Evolutionary conservation across 2,329 filamentous ascomycete species (phyloP), one percentile per base, ranked within the genome.

Genomic region (Chaetomiaceae sp.): DNA sequence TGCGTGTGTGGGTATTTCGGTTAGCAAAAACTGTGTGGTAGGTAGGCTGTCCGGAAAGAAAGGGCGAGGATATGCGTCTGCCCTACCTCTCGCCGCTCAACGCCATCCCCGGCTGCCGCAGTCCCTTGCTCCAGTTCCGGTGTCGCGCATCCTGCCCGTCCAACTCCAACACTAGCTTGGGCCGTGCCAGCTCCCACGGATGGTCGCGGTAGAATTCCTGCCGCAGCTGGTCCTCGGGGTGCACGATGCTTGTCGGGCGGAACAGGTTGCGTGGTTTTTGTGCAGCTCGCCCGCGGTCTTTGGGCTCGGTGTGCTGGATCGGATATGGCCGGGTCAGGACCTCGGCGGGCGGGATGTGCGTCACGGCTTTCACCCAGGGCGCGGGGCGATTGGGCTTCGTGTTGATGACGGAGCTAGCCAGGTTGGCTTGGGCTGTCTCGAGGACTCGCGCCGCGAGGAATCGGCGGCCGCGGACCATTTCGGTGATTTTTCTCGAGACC

Each of bases 141-240:
- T 73, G 76, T 67, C 86, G 81, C 47, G 82, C 76, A 66, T 99
- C 92, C 66, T 86, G 87, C 48, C 94, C 94, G 64, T 92, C 87
- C 61, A 84, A 76, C 72, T 99, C 94, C 9, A 97, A 73, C 42
- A 99, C 76, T 54, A 96, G 78, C 61, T 89, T 80, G 50, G 94
- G 94, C 58, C 92, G 80, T 16, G 94, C 94, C 66, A 99, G 75
- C 72, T 99, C 94, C 94, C 94, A 99, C 5, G 94, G 94, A 68
- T 99, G 94, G 69, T 99, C 92, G 65, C 79, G 83, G 75, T 89
- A 99, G 74, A 97, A 99, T 25, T 85, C 82, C 61, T 73, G 77
- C 58, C 94, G 85, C 65, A 99, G 76, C 55, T 74, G 71, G 71
- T 99, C 94, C 69, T 99, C 94, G 55, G 87, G 82, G 68, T 94